Evolutionary conservation across 192 early-diverging fungal genomes (phyloP).

Genomic region (Allomyces macrogynus): DNA sequence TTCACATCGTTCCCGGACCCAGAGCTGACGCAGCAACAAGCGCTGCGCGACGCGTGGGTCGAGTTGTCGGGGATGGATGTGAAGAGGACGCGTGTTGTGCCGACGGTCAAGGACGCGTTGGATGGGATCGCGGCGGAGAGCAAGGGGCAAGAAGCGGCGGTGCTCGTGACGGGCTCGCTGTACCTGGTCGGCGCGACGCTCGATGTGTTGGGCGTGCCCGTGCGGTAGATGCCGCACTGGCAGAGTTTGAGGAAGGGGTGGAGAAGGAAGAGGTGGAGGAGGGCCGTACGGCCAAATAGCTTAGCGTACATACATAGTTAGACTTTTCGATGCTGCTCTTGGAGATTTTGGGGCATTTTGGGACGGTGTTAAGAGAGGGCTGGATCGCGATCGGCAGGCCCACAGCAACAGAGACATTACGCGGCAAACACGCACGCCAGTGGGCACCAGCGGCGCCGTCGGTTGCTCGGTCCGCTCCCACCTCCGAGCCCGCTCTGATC

Average conservation of each 20-base stretch:
- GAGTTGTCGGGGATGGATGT: conserved; percentile 6
- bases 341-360: too few species aligned
- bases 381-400: too few species aligned
- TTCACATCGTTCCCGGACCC: conserved; percentile 38
- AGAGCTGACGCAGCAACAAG: conserved; percentile 36
- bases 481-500: too few species aligned
- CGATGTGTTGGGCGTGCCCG: conserved; percentile 40
- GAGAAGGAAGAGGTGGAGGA: too few species aligned
- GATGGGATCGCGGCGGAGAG: conserved; percentile 22
- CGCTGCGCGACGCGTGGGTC: conserved; percentile 34
- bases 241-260: not conserved
- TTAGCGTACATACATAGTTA: too few species aligned
- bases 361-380: too few species aligned
- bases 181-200: conserved; percentile 75
- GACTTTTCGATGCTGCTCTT: too few species aligned
- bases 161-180: conserved; percentile 80
- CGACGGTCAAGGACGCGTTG: conserved; percentile 44
- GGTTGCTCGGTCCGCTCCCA: too few species aligned
- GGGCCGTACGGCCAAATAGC: too few species aligned
- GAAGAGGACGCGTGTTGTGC: conserved; percentile 16
- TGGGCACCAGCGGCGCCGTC: too few species aligned
- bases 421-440: too few species aligned
- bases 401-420: too few species aligned
- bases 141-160: conserved; percentile 19
- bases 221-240: conserved; percentile 9